Evolutionary conservation across 805 yeast genomes (phyloP), one percentile per base, ranked within the genome.

Genomic region (Ogataea pilisensis): DNA sequence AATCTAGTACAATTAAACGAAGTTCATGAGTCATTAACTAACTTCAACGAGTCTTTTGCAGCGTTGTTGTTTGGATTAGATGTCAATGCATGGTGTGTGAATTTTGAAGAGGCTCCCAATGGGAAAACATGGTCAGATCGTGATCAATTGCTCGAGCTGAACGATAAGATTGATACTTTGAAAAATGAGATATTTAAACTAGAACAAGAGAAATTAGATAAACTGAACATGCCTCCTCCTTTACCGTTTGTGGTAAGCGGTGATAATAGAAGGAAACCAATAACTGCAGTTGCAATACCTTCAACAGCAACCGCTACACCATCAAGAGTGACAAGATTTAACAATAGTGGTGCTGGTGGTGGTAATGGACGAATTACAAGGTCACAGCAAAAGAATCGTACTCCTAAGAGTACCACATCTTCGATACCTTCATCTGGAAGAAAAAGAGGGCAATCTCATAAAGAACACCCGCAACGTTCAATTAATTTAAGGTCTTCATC

Each of bases 51-150:
- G 60, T 76, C 87, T 2, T 77, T 89, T 51, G 80, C 57, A 8
- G 46, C 90, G 30, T 80, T 88, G 40, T 57, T 88, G 38, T 86
- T 85, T 54, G 95, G 96, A 2, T 63, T 88, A 37, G 78, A 83
- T 56, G 79, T 87, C 61, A 87, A 89, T 54, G 90, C 95, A 46
- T 88, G 93, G 82, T 85, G 95, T 62, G 84, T 84, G 21, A 89
- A 85, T 54, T 85, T 85, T 51, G 64, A 67, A 17, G 57, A 60
- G 35, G 45, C 58, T 2, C 59, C 63, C 1, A 52, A 45, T 6
- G 38, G 45, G 2, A 51, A 50, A 26, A 51, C 53, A 7, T 46
- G 56, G 57, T 39, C 29, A 20, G 50, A 53, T 28, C 39, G 43
- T 31, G 42, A 48, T 8, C 49, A 53, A 33, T 33, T 53, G 8